phyloP scores from a whole-genome alignment of 2,329 filamentous ascomycete genomes.

The Leptodontidium sp. region DNA sequence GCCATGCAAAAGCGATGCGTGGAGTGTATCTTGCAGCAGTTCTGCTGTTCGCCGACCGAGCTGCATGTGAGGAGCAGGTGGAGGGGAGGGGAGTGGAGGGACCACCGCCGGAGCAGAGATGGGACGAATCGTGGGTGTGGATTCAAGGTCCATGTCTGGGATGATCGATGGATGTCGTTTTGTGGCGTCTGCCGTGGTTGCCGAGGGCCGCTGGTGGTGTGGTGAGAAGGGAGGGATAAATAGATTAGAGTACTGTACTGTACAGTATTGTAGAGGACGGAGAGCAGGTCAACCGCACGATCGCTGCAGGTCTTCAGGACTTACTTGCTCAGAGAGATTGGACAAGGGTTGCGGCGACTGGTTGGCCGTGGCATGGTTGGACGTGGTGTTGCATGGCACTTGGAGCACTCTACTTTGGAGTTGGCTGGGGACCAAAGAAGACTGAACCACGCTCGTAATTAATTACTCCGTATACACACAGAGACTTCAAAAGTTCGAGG shows the following conservation, averaged over 20 bases:
- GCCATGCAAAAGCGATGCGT: conserved; percentile 18
- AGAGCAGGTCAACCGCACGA: neutral
- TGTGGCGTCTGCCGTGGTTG: conserved; percentile 37
- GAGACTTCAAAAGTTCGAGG: too few species aligned
- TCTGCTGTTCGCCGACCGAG: neutral
- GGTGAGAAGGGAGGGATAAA: neutral
- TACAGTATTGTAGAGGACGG: neutral
- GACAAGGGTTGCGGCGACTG: conserved; percentile 3
- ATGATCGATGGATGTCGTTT: conserved; percentile 18
- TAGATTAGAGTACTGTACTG: neutral
- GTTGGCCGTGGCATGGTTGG: neutral
- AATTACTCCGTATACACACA: too few species aligned
- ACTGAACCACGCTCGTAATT: neutral
- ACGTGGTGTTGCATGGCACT: neutral
- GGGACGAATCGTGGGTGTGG: conserved; percentile 12
- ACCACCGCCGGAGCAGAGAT: conserved; percentile 2
- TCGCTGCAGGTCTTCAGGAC: neutral
- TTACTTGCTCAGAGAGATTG: neutral
- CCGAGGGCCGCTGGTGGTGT: conserved; percentile 24
- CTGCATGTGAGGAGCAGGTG: conserved; percentile 13
- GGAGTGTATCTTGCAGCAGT: conserved; percentile 17
- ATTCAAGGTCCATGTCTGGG: neutral
- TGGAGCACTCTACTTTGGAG: neutral
- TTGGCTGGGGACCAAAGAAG: neutral
- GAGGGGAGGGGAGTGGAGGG: too few species aligned